Evolutionary conservation across 1,284 basidiomycete species (phyloP), one percentile per base, ranked within the genome.

Genomic region (Malassezia sp.): DNA sequence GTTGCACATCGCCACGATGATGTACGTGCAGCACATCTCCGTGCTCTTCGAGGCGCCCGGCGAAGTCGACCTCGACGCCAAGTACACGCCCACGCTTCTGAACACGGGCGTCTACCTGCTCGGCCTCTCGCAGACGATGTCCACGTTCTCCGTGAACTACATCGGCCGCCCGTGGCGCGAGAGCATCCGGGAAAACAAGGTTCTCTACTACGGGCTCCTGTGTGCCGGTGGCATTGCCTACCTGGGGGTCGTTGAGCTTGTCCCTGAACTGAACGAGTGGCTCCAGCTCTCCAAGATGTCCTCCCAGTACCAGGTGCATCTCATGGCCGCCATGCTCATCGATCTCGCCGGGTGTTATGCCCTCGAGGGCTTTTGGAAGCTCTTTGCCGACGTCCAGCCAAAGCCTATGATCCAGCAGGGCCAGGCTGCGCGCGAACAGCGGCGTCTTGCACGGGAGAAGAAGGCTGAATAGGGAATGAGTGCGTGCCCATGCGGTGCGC

Each of bases 201-300:
- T 53, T 24, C 54, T 70, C 14, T 68, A 60, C 47, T 68, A 59
- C 29, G 65, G 64, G 12, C 50, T 70, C n/a, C 50, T 67, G 2
- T 38, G 44, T 12, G 57, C 59, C 4, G 56, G 56, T 7, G 65
- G 49, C 6, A 56, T 70, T 23, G 66, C 66, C 2, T 56, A 61
- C 36, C 52, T 57, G 0, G 61, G 60, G 5, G 63, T 57, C 6
- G 46, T 60, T 20, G 88, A 99, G 71, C 82, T 96, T 59, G 75
- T 95, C 66, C 91, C 93, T 1, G 93, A 97, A 72, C 70, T 96
- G 55, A 97, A 93, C 72, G 75, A 84, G 28, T 97, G 91, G 91
- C 76, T 99, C 33, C 91, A 97, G 73, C 82, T 97, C 30, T 88
- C 95, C 21, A 85, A 85, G 71, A 91, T 99, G 88, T 73, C 80